Evolutionary conservation across 225 moss, liverwort and hornwort genomes (phyloP).

Genomic region (Asterella californica): DNA sequence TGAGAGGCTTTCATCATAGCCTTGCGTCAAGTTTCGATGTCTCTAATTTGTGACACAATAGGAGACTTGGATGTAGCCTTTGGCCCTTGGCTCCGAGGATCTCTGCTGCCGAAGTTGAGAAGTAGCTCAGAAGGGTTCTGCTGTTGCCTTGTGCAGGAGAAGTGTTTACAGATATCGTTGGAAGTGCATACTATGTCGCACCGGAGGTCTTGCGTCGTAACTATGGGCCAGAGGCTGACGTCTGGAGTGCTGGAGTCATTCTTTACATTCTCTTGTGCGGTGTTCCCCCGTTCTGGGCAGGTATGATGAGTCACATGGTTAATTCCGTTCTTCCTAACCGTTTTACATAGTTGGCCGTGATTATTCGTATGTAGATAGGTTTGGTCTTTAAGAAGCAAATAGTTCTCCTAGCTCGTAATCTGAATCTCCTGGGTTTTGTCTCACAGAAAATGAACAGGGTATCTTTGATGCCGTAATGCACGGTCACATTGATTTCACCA

Average conservation of each 20-base stretch:
- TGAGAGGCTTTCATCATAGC: neutral
- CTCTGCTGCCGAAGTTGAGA: neutral
- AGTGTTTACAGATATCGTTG: slow-evolving; percentile 52
- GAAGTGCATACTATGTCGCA: slow-evolving; percentile 54
- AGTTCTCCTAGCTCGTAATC: neutral
- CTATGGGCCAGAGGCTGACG: slow-evolving; percentile 53
- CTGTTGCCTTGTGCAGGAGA: slow-evolving; percentile 34
- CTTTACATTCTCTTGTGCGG: slow-evolving; percentile 57
- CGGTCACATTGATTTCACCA: slow-evolving; percentile 54
- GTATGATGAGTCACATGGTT: slow-evolving; percentile 17
- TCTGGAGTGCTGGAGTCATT: slow-evolving; percentile 58
- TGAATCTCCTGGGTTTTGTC: neutral
- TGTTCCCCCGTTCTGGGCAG: slow-evolving; percentile 61
- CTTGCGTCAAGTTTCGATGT: neutral
- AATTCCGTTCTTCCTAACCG: neutral
- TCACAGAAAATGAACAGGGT: slow-evolving; percentile 55
- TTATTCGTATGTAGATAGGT: no score
- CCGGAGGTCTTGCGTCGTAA: slow-evolving; percentile 49
- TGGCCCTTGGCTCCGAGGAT: neutral
- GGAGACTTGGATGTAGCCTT: neutral
- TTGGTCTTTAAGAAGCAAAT: no score
- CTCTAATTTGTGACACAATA: neutral
- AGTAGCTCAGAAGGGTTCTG: neutral
- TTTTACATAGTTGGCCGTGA: no score
- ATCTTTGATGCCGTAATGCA: slow-evolving; percentile 60